Evolutionary conservation across 1,284 basidiomycete genomes (phyloP).

Genomic region (Ustilago hordei): DNA sequence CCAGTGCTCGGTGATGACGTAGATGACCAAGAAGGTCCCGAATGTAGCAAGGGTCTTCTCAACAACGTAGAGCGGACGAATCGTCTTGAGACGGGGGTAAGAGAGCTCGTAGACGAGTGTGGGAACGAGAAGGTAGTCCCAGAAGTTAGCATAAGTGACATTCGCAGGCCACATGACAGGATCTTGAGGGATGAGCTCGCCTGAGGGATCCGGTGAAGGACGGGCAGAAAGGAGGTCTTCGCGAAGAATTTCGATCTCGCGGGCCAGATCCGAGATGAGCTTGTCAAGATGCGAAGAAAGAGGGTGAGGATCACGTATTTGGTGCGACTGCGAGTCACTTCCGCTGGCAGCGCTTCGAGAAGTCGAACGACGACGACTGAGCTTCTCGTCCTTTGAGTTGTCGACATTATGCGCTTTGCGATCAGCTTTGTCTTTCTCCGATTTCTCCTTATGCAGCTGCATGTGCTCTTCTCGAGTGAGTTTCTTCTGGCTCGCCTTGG

Average conservation of each 20-base stretch:
- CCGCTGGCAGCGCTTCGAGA: conserved; percentile 9
- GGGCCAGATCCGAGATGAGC: conserved; percentile 78
- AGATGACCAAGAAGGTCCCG: conserved; percentile 90
- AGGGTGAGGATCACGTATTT: conserved; percentile 72
- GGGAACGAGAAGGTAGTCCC: conserved; percentile 88
- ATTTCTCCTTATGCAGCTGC: conserved; percentile 31
- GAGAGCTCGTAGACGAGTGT: conserved; percentile 96
- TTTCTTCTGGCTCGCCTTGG: conserved; percentile 10
- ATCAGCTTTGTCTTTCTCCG: conserved; percentile 29
- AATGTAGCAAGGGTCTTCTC: conserved; percentile 96
- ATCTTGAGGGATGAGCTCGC: conserved; percentile 31
- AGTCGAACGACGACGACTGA: conserved; percentile 10
- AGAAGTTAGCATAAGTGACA: conserved; percentile 85
- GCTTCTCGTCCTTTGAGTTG: conserved; percentile 10
- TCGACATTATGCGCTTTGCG: conserved; percentile 15
- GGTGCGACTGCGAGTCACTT: conserved; percentile 20
- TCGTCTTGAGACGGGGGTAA: conserved; percentile 87
- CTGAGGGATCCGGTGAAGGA: conserved; percentile 8
- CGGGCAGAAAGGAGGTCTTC: conserved; percentile 76
- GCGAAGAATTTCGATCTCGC: conserved; percentile 81
- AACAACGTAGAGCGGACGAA: conserved; percentile 89
- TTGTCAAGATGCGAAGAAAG: conserved; percentile 81
- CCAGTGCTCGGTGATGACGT: conserved; percentile 87
- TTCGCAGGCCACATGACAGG: conserved; percentile 83
- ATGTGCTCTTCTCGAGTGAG: conserved; percentile 42